Conservation (phyloP, 345 rosid species). For the Eucalyptus melliodora region DNA sequence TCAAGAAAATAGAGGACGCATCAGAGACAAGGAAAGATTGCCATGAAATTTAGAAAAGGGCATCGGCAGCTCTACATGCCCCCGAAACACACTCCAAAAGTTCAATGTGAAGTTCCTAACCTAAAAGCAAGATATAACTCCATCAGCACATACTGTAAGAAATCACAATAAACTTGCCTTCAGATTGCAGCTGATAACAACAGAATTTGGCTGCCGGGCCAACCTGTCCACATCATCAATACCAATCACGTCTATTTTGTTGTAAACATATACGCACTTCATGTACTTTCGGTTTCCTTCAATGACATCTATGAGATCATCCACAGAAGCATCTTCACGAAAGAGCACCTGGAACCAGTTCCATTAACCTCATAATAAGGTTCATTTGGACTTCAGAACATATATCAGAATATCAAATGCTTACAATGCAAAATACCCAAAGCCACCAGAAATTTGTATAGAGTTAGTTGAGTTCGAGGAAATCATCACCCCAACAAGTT, state of each 20-base stretch:
- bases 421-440: not conserved
- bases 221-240: constrained; percentile 92
- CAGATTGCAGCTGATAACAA: constrained; percentile 94
- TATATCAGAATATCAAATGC: not conserved
- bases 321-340: constrained; percentile 97
- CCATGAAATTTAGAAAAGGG: not conserved
- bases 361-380: not conserved
- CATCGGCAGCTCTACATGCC: not conserved
- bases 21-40: not conserved
- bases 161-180: constrained; percentile 40
- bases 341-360: constrained; percentile 58
- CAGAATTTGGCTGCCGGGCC: constrained; percentile 88
- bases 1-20: not conserved
- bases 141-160: not conserved
- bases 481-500: not conserved
- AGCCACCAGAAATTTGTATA: not conserved
- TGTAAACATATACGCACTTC: constrained; percentile 92
- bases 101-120: not conserved
- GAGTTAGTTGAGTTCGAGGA: not conserved
- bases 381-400: not conserved
- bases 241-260: constrained; percentile 94
- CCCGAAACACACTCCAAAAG: not conserved
- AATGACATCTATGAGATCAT: constrained; percentile 95
- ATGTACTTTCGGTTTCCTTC: constrained; percentile 98
- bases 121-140: not conserved